phyloP scores from a whole-genome alignment of 2,329 filamentous ascomycete genomes.

The Hypoxylon sp. region DNA sequence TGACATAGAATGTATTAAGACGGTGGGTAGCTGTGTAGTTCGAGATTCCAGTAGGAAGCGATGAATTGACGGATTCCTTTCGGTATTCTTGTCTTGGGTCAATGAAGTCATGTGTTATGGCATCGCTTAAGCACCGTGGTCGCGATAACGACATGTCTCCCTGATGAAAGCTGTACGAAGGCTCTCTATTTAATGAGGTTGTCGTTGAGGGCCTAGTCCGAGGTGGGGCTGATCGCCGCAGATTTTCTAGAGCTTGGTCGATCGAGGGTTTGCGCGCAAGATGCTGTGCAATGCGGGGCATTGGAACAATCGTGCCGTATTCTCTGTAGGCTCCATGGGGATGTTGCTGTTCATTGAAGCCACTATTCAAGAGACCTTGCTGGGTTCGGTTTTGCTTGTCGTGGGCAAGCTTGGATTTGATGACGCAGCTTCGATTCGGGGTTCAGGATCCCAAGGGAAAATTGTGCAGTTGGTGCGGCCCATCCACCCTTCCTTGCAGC shows the following conservation, averaged over 20 bases:
- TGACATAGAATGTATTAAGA: constrained; percentile 7
- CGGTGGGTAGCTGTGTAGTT: constrained; percentile 2
- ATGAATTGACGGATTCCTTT: neutral
- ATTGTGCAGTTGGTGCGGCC: constrained; percentile 23
- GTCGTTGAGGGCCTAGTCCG: constrained; percentile 22
- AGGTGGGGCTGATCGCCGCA: constrained; percentile 44
- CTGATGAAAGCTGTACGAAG: constrained; percentile 27
- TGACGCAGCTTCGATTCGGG: constrained; percentile 47
- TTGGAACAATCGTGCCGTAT: constrained; percentile 27
- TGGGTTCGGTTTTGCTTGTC: constrained; percentile 24
- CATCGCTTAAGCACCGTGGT: constrained; percentile 1
- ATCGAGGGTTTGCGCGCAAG: constrained; percentile 39
- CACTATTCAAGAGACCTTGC: constrained; percentile 15
- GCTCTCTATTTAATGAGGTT: constrained; percentile 25
- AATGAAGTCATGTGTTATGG: constrained; percentile 8
- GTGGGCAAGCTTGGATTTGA: constrained; percentile 36
- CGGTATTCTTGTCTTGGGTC: neutral
- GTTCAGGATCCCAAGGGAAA: constrained; percentile 41
- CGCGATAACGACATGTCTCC: constrained; percentile 1
- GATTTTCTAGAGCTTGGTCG: constrained; percentile 42
- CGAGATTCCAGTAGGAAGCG: constrained; percentile 14
- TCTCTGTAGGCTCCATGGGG: constrained; percentile 10
- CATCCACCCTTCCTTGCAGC: constrained; percentile 24
- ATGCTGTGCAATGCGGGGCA: constrained; percentile 44
- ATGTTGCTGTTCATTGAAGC: constrained; percentile 8